These are phyloP conservation scores for Platanthera guangdongensis DNA, from an alignment of 106 monocot species.

Conservation along the genomic window DNA sequence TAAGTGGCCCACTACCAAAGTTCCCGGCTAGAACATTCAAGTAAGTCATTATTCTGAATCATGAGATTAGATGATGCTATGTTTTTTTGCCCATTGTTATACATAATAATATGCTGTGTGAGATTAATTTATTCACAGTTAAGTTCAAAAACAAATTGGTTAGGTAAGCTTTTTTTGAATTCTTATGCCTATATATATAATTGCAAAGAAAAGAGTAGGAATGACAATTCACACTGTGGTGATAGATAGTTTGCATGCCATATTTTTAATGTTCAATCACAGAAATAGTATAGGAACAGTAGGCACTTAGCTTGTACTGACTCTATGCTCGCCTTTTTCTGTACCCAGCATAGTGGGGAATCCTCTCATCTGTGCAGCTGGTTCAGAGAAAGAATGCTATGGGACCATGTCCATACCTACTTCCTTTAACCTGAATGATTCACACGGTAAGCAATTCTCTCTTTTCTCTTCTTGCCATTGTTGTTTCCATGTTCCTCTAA, in stretches of 20 bases:
- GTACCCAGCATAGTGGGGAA: slow-evolving; percentile 37
- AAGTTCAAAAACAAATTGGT: too few relatives aligned
- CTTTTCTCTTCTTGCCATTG: background rate
- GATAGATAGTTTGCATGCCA: background rate
- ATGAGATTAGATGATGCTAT: background rate
- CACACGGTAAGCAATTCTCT: slow-evolving; percentile 12
- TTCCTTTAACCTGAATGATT: slow-evolving; percentile 20
- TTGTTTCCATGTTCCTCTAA: background rate
- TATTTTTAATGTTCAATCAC: background rate
- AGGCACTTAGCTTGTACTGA: background rate
- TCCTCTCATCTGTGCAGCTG: slow-evolving; percentile 32
- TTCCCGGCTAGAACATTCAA: slow-evolving; percentile 40
- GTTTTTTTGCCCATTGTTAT: background rate
- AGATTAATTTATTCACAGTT: too few relatives aligned
- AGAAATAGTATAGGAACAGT: background rate
- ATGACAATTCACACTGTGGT: background rate
- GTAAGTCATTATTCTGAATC: slow-evolving; percentile 7
- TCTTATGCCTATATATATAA: background rate
- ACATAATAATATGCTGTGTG: too few relatives aligned
- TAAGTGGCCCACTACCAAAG: slow-evolving; percentile 30
- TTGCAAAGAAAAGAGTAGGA: too few relatives aligned
- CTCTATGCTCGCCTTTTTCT: background rate
- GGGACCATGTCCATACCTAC: slow-evolving; percentile 10
- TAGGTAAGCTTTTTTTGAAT: too few relatives aligned
- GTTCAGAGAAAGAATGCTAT: slow-evolving; percentile 26